Evolutionary conservation across 495 filamentous ascomycete species (phyloP).

Genomic region (Daldinia caldariorum): DNA sequence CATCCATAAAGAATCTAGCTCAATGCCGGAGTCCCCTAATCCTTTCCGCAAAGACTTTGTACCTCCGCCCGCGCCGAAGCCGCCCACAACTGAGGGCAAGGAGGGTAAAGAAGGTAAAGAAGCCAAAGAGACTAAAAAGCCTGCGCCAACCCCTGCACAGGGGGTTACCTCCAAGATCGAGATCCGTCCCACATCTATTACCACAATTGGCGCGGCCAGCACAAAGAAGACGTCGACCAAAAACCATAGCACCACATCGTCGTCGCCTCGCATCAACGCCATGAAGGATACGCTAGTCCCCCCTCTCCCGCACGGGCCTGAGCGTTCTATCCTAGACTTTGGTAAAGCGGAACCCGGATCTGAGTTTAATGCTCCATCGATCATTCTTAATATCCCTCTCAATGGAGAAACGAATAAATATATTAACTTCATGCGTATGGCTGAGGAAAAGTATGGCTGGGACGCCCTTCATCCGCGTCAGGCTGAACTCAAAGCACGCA

Average conservation of each 20-base stretch:
- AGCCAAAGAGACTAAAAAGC: constrained; percentile 48
- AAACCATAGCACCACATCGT: constrained; percentile 53
- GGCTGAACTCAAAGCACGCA: constrained; percentile 81
- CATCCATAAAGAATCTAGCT: constrained; percentile 35
- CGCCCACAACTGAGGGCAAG: constrained; percentile 45
- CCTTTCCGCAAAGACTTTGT: constrained; percentile 47
- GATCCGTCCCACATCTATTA: constrained; percentile 51
- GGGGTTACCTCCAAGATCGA: constrained; percentile 48
- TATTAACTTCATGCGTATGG: constrained; percentile 93
- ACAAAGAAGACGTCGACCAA: constrained; percentile 51
- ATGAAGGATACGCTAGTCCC: constrained; percentile 54
- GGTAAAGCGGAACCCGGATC: constrained; percentile 60
- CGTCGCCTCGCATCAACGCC: constrained; percentile 54
- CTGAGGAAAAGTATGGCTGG: constrained; percentile 93
- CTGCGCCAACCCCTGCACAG: constrained; percentile 45
- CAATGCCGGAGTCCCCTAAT: constrained; percentile 47
- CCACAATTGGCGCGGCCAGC: constrained; percentile 53
- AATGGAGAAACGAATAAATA: constrained; percentile 84
- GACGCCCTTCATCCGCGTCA: constrained; percentile 90
- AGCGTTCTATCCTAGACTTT: constrained; percentile 62
- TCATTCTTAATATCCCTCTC: constrained; percentile 83
- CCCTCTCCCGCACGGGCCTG: constrained; percentile 49
- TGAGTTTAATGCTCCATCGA: constrained; percentile 72
- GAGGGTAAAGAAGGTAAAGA: constrained; percentile 41
- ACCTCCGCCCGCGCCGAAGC: constrained; percentile 51